Evolutionary conservation across 2,329 filamentous ascomycete genomes (phyloP).

Genomic region (Spiromastix sp.): DNA sequence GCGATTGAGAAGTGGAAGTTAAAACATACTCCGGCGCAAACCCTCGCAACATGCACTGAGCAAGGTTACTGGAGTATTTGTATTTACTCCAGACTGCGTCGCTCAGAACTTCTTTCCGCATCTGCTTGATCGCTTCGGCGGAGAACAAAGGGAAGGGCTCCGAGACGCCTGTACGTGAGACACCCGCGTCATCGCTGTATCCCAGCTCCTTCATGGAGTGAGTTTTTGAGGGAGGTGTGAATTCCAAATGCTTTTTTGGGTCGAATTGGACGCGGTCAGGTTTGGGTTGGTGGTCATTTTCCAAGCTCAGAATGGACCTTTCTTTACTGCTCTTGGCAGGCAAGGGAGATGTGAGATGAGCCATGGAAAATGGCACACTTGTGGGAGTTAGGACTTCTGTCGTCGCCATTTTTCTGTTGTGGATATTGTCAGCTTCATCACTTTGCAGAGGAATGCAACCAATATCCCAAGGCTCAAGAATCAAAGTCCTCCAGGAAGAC

Average conservation of each 20-base stretch:
- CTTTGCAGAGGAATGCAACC: not conserved
- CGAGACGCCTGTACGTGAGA: constrained; percentile 54
- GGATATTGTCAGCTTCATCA: constrained; percentile 1
- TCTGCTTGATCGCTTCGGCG: constrained; percentile 48
- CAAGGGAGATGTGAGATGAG: constrained; percentile 9
- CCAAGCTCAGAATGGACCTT: not conserved
- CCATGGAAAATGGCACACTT: constrained; percentile 3
- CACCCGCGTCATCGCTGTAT: constrained; percentile 42
- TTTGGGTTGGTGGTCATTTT: not conserved
- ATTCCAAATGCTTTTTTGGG: constrained; percentile 46
- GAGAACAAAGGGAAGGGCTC: constrained; percentile 57
- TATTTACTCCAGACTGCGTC: constrained; percentile 47
- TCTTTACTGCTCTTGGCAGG: not conserved
- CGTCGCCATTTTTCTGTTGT: constrained; percentile 12
- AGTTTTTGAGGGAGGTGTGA: constrained; percentile 40
- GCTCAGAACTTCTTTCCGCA: constrained; percentile 53
- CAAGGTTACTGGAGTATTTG: constrained; percentile 49
- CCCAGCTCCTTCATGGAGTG: constrained; percentile 54
- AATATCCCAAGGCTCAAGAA: too few species aligned
- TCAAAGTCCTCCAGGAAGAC: too few species aligned
- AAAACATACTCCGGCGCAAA: constrained; percentile 47
- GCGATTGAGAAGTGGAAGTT: too few species aligned
- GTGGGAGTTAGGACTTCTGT: constrained; percentile 12
- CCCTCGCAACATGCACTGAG: constrained; percentile 44
- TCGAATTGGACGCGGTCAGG: constrained; percentile 35